These are phyloP conservation scores for Fusarium bulbicola DNA, from an alignment of 2,329 filamentous ascomycete genomes.

Conservation along the genomic window DNA sequence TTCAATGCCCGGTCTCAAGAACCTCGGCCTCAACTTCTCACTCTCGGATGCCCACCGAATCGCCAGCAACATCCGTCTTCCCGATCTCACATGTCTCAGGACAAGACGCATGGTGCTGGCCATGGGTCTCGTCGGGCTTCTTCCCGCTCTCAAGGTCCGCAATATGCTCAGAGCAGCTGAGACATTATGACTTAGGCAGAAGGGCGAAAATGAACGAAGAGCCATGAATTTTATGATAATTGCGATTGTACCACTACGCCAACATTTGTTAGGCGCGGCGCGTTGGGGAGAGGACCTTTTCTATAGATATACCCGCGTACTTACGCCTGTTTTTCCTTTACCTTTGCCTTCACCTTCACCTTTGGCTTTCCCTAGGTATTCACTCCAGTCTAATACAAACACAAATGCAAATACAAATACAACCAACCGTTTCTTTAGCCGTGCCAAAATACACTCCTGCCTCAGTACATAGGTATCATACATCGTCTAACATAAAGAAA, in stretches of 20 bases:
- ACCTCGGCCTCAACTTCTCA: slow-evolving; percentile 35
- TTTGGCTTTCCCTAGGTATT: neutral
- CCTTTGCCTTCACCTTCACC: slow-evolving; percentile 18
- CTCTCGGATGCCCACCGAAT: slow-evolving; percentile 27
- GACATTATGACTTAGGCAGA: slow-evolving; percentile 37
- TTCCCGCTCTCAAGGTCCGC: slow-evolving; percentile 37
- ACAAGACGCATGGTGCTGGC: slow-evolving; percentile 44
- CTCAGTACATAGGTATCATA: slow-evolving; percentile 36
- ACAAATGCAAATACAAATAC: neutral
- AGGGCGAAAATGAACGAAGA: neutral
- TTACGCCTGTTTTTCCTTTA: slow-evolving; percentile 26
- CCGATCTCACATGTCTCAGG: slow-evolving; percentile 40
- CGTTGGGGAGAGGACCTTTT: slow-evolving; percentile 36
- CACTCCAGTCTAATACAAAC: slow-evolving; percentile 18
- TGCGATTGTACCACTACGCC: slow-evolving; percentile 27
- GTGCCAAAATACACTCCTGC: slow-evolving; percentile 12
- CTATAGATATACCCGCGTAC: slow-evolving; percentile 41
- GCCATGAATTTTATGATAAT: slow-evolving; percentile 21
- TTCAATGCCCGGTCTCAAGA: slow-evolving; percentile 27
- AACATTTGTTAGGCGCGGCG: slow-evolving; percentile 13
- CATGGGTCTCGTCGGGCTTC: slow-evolving; percentile 45
- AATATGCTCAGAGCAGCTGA: slow-evolving; percentile 27
- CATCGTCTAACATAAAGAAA: slow-evolving; percentile 28
- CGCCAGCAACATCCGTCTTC: slow-evolving; percentile 33
- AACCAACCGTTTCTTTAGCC: slow-evolving; percentile 9